Evolutionary conservation across 768 basidiomycete species (phyloP).

Genomic region (Agrocybe pediades): DNA sequence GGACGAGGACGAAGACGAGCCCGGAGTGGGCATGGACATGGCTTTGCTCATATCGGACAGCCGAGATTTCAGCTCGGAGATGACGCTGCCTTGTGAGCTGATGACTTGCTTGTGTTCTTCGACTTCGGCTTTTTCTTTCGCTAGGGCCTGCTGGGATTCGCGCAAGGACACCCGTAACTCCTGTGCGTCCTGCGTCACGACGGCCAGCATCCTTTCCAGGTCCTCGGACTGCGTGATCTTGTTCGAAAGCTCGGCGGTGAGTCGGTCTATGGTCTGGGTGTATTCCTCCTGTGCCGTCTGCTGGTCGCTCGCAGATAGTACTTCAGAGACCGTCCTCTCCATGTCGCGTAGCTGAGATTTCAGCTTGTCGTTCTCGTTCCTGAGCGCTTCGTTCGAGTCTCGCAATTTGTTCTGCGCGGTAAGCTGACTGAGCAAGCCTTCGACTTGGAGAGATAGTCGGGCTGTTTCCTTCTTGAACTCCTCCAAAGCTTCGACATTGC

Average conservation of each 20-base stretch:
- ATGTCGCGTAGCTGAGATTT: slow-evolving; percentile 29
- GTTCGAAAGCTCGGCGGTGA: slow-evolving; percentile 23
- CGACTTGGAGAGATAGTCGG: slow-evolving; percentile 26
- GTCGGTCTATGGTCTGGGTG: slow-evolving; percentile 25
- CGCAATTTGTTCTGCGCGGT: slow-evolving; percentile 25
- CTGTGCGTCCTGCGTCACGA: slow-evolving; percentile 26
- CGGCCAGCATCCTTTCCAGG: slow-evolving; percentile 28
- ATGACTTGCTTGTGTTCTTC: slow-evolving; percentile 24
- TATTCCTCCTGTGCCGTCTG: slow-evolving; percentile 28
- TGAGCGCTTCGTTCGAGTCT: slow-evolving; percentile 24
- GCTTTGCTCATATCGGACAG: slow-evolving; percentile 32
- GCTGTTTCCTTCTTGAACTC: slow-evolving; percentile 30
- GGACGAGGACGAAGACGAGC: too few species aligned
- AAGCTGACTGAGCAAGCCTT: slow-evolving; percentile 28
- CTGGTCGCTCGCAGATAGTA: slow-evolving; percentile 24
- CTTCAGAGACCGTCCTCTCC: slow-evolving; percentile 30
- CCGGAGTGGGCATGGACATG: slow-evolving; percentile 30
- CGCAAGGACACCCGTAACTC: slow-evolving; percentile 27
- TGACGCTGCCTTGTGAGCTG: slow-evolving; percentile 27
- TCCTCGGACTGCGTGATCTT: slow-evolving; percentile 31
- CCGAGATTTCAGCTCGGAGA: slow-evolving; percentile 28
- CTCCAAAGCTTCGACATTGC: slow-evolving; percentile 23
- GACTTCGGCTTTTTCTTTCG: slow-evolving; percentile 21
- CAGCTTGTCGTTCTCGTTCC: slow-evolving; percentile 25
- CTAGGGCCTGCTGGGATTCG: slow-evolving; percentile 21